Conservation (phyloP, 2,329 filamentous ascomycete species). For the Mollisia scopiformis region DNA sequence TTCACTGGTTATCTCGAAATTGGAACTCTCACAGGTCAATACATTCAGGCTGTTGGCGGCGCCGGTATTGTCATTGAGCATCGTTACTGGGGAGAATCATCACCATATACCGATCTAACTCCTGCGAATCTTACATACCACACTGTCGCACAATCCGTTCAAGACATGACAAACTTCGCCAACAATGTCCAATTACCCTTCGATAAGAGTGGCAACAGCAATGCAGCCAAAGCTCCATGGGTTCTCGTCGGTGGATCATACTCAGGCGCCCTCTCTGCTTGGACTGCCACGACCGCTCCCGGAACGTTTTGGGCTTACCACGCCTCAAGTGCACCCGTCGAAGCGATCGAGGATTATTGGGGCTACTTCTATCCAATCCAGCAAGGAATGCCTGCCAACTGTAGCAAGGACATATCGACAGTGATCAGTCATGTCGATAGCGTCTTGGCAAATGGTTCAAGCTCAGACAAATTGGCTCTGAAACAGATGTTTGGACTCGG, state of each 20-base stretch:
- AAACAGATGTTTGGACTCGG: conserved; percentile 53
- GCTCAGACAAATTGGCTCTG: conserved; percentile 42
- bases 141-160: conserved; percentile 52
- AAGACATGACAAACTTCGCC: conserved; percentile 56
- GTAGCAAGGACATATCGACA: conserved; percentile 50
- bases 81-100: conserved; percentile 57
- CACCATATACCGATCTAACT: conserved; percentile 50
- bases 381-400: conserved; percentile 57
- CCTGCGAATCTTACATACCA: conserved; percentile 55
- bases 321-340: conserved; percentile 53
- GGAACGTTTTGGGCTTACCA: conserved; percentile 61
- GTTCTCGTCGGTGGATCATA: conserved; percentile 57
- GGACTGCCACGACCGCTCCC: conserved; percentile 52
- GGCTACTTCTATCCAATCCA: conserved; percentile 57
- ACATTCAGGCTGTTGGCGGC: conserved; percentile 51
- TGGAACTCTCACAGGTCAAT: conserved; percentile 41
- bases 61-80: conserved; percentile 57
- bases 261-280: conserved; percentile 54
- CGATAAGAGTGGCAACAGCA: conserved; percentile 46
- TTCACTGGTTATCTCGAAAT: not conserved
- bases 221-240: conserved; percentile 55
- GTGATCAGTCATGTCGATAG: conserved; percentile 55
- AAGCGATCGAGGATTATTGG: conserved; percentile 57
- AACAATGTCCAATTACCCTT: conserved; percentile 54
- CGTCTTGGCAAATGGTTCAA: conserved; percentile 44